Conservation (phyloP, 495 filamentous ascomycete genomes). For the Aspergillus saccharolyticus region DNA sequence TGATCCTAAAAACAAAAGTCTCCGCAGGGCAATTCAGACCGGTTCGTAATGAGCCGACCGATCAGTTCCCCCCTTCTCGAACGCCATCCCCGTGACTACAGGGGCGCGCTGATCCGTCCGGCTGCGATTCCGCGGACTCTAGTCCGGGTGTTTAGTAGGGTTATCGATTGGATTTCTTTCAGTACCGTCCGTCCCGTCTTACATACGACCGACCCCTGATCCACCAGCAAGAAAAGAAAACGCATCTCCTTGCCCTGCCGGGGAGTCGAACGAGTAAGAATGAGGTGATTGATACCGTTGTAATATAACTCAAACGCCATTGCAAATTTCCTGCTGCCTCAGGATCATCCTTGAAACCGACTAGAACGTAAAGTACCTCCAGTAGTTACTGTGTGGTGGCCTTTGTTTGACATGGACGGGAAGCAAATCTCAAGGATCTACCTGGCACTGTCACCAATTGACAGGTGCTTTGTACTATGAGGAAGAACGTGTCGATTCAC, state of each 20-base stretch:
- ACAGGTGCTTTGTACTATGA: not conserved
- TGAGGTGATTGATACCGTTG: not conserved
- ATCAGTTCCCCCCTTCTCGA: slow-evolving; percentile 4
- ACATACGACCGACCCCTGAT: no score
- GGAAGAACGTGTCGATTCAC: not conserved
- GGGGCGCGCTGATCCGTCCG: not conserved
- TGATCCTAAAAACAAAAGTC: not conserved
- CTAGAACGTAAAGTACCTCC: no score
- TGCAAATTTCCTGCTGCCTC: not conserved
- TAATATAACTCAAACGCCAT: not conserved
- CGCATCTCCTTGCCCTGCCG: not conserved
- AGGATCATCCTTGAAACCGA: not conserved
- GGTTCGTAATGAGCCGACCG: not conserved
- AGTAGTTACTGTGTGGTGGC: no score
- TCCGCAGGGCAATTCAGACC: not conserved
- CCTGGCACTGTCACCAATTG: not conserved
- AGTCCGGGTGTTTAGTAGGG: not conserved
- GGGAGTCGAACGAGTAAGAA: not conserved
- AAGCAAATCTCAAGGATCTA: not conserved
- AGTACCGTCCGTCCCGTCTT: not conserved
- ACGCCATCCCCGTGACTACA: slow-evolving; percentile 4
- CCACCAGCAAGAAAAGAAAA: no score
- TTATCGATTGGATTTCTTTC: not conserved
- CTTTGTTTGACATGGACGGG: not conserved
- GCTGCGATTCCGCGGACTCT: slow-evolving; percentile 1